A percentile compares a stretch with the other conserved stretches of the same genome.
phyloP scores from a whole-genome alignment of 164 flowering plant species.

The Nymphaea colorata region DNA sequence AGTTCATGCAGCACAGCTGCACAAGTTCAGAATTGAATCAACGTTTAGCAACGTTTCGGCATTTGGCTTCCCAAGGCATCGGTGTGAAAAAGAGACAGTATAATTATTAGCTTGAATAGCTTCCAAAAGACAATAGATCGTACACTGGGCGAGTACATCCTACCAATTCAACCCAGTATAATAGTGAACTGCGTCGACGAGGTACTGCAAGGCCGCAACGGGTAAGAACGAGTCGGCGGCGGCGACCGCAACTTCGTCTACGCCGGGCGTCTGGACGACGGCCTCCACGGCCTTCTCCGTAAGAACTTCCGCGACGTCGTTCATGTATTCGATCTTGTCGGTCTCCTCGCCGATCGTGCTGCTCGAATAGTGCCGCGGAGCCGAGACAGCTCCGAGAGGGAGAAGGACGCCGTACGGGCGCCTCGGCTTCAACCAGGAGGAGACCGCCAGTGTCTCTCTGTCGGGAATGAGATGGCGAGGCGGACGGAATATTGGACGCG shows the following conservation, averaged over 20 bases:
- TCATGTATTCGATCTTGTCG: conserved; percentile 32
- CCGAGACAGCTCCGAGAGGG: conserved; percentile 13
- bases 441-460: conserved; percentile 8
- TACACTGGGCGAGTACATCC: conserved; percentile 1
- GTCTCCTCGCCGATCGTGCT: conserved; percentile 38
- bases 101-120: too few relatives aligned
- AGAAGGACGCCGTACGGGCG: conserved; percentile 8
- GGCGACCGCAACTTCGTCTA: conserved; percentile 77
- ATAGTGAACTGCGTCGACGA: conserved; percentile 62
- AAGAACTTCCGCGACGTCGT: conserved; percentile 43
- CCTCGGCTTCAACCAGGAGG: conserved; percentile 14
- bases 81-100: too few relatives aligned
- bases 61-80: too few relatives aligned
- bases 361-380: conserved; percentile 36
- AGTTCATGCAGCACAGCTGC: too few relatives aligned
- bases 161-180: conserved; percentile 69
- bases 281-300: conserved; percentile 35
- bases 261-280: conserved; percentile 37
- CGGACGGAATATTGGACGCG: conserved; percentile 4
- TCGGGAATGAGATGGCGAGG: conserved; percentile 7
- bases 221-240: conserved; percentile 73
- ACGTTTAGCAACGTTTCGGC: too few relatives aligned
- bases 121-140: too few relatives aligned
- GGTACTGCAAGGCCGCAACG: conserved; percentile 66
- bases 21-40: too few relatives aligned